These are phyloP conservation scores for Exophiala bonariae DNA, from an alignment of 2,329 filamentous ascomycete species.

Conservation along the genomic window DNA sequence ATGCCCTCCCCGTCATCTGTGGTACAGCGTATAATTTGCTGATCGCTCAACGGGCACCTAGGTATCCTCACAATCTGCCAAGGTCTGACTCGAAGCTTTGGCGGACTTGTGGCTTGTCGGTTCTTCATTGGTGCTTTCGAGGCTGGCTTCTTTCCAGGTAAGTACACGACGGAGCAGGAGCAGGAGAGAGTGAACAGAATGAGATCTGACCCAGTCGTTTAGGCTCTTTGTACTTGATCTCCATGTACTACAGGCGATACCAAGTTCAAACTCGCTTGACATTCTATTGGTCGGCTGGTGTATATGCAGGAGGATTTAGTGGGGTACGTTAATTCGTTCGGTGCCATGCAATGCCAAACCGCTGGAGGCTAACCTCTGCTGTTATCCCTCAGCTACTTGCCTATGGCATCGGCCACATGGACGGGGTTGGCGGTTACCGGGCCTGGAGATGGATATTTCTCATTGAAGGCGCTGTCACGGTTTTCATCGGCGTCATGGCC, in stretches of 20 bases:
- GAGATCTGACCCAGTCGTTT: no score
- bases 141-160: slow-evolving; percentile 37
- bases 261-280: slow-evolving; percentile 38
- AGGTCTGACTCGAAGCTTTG: slow-evolving; percentile 31
- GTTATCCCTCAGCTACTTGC: slow-evolving; percentile 42
- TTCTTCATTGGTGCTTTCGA: slow-evolving; percentile 40
- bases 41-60: slow-evolving; percentile 15
- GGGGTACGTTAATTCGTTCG: slow-evolving; percentile 29
- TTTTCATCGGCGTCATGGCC: slow-evolving; percentile 47
- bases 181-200: no score
- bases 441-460: slow-evolving; percentile 51
- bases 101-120: slow-evolving; percentile 33
- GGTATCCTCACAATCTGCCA: slow-evolving; percentile 41
- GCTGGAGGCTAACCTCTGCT: no score
- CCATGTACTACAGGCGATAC: slow-evolving; percentile 34
- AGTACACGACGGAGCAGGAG: no score
- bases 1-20: no score
- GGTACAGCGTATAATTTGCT: no score
- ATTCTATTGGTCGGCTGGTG: slow-evolving; percentile 30
- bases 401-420: slow-evolving; percentile 65
- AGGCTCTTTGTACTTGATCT: slow-evolving; percentile 19
- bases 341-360: no score
- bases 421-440: slow-evolving; percentile 46
- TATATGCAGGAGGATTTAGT: neutral
- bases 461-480: slow-evolving; percentile 49